Base-by-base conservation (phyloP, 1,284 basidiomycete genomes). In the Heterobasidion occidentale region DNA sequence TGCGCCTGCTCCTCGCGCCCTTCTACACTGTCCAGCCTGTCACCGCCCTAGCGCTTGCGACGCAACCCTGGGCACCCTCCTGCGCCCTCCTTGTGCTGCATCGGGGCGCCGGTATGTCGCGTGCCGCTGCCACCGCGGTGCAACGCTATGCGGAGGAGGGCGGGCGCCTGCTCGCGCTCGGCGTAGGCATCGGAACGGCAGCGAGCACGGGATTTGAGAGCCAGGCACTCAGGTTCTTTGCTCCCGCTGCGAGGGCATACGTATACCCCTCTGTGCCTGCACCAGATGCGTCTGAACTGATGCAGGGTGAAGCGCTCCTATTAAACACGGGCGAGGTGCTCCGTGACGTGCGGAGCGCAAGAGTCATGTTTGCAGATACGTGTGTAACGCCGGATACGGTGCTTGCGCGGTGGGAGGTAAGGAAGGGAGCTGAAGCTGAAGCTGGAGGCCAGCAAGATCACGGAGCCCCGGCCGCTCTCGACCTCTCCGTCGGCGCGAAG, bases 11-110 rank as follows among this genome's bases (percentile, higher is more conserved):
- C 36, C 80, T 94, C 14, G 64, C 77, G 8, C 86, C 90, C 0
- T 79, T 87, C 68, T 94, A 94, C 69, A 83, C 89, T 14, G 83
- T 94, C 42, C 89, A 92, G 59, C 69, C 80, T 3, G 77, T 93
- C 54, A 73, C 81, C 0, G 74, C 78, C 0, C 71, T 81, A 42
- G 67, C 80, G 0, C 73, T 96, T 9, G 70, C 76, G 0, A 74
- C 77, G 1, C 84, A 88, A 56, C 92, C 92, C 9, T 96, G 93
- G 93, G 69, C 81, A 49, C 67, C 74, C 2, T 78, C 77, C 35
- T 94, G 92, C 64, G 86, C 86, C 4, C 75, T 94, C 1, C 78
- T 96, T 7, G 86, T 93, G 51, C 72, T 95, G 1, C 44, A 56
- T 9, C 36, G 35, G 17, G 54, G 49, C 27, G 80, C 81, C 20